These are phyloP conservation scores for Favolaschia claudopus DNA, from an alignment of 768 basidiomycete genomes.

Conservation along the genomic window DNA sequence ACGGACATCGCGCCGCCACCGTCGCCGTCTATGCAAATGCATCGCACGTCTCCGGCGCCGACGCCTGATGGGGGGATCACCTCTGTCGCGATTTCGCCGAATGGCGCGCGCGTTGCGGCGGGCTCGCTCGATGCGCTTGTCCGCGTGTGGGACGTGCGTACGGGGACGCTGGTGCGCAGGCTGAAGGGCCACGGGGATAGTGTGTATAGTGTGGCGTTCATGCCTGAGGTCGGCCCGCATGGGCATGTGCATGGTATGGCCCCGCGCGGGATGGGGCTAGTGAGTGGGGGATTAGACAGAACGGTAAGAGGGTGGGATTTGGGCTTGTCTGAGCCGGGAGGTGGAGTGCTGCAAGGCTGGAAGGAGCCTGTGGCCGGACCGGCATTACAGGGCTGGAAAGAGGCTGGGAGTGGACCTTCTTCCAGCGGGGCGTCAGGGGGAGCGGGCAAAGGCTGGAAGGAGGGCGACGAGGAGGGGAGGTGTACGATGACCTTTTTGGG, in stretches of 20 bases:
- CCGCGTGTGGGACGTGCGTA: slow-evolving; percentile 71
- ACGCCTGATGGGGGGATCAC: slow-evolving; percentile 60
- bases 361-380: slow-evolving; percentile 30
- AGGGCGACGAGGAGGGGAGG: slow-evolving; percentile 54
- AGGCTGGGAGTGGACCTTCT: slow-evolving; percentile 55
- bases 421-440: not conserved
- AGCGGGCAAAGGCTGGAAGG: slow-evolving; percentile 50
- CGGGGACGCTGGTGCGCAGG: slow-evolving; percentile 62
- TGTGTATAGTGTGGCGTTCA: slow-evolving; percentile 77
- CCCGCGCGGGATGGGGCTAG: slow-evolving; percentile 52
- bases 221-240: slow-evolving; percentile 62
- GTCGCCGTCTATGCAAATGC: slow-evolving; percentile 39
- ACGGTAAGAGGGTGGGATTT: slow-evolving; percentile 51
- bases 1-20: slow-evolving; percentile 17
- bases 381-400: slow-evolving; percentile 74
- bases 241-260: too few relatives aligned
- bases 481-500: slow-evolving; percentile 90
- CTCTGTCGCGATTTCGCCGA: slow-evolving; percentile 68
- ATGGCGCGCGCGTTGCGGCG: slow-evolving; percentile 59
- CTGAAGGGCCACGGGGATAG: slow-evolving; percentile 70
- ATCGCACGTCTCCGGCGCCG: slow-evolving; percentile 22
- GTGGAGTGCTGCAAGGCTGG: slow-evolving; percentile 20
- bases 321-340: not conserved
- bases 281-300: slow-evolving; percentile 45
- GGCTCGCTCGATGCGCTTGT: slow-evolving; percentile 70